Base-by-base conservation (phyloP, 2,329 filamentous ascomycete species). In the Trichophyton simii region DNA sequence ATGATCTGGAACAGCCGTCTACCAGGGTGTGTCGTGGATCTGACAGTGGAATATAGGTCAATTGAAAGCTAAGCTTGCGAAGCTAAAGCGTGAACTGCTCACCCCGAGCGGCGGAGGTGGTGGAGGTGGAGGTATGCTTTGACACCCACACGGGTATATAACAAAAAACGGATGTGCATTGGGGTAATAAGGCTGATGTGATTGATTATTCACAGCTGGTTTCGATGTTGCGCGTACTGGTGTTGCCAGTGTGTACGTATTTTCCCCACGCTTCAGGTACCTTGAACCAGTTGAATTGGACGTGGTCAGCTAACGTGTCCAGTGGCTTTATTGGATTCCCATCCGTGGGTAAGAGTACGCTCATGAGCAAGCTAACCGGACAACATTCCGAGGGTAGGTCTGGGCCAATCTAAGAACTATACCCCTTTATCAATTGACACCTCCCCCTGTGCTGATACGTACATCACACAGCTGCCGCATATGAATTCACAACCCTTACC, bases 211-310 rank as follows among this genome's bases (percentile, higher is more conserved):
- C 18, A 42, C 63, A 82, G 82, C 87, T 64, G 94, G 94, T 62
- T 99, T 99, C 80, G 94, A 99, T 79, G 94, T 99, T 66, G 94
- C 94, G 64, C 87, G 94, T 75, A 99, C 94, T 59, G 94, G 94
- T 80, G 94, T 97, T 66, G 94, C 94, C 66, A 95, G 89, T 80
- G 86, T 99, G 75, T 81, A 77, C 70, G 79, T 79, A 41, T 28
- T 18, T 18, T 60, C 20, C n/a, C 41, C n/a, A n/a, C 41, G 6
- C n/a, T n/a, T n/a, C 11, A n/a, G 41, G 13, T 44, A 31, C 28
- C 28, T 31, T 7, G 6, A 31, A 31, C 6, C 7, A 6, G 15
- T 44, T 44, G 3, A 8, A 44, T n/a, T n/a, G 13, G 41, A 20
- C n/a, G 4, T 13, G 15, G n/a, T 38, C 41, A 52, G 55, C 57